These are phyloP conservation scores for Rasamsonia emersonii DNA, from an alignment of 2,329 filamentous ascomycete genomes.

Conservation along the genomic window DNA sequence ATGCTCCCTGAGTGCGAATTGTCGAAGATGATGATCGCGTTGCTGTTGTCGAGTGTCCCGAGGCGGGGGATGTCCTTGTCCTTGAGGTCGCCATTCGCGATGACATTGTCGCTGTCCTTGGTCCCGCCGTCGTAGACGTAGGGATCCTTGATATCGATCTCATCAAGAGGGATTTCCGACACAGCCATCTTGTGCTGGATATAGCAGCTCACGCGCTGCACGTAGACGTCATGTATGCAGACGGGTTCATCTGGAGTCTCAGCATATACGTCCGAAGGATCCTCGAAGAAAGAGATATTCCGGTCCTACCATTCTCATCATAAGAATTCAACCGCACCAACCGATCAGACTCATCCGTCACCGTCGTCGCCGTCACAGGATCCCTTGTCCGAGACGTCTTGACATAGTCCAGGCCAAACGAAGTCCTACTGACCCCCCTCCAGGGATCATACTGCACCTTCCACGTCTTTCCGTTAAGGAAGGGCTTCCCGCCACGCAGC, in stretches of 20 bases:
- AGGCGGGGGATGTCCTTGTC: slow-evolving; percentile 33
- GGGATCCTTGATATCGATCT: slow-evolving; percentile 38
- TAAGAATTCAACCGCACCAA: slow-evolving; percentile 46
- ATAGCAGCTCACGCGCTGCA: slow-evolving; percentile 43
- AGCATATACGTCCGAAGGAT: slow-evolving; percentile 5
- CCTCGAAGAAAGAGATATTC: slow-evolving; percentile 1
- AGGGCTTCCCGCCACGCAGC: slow-evolving; percentile 41
- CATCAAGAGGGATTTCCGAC: slow-evolving; percentile 24
- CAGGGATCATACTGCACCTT: slow-evolving; percentile 43
- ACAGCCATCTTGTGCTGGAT: slow-evolving; percentile 41
- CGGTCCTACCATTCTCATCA: slow-evolving; percentile 26
- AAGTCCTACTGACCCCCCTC: slow-evolving; percentile 41
- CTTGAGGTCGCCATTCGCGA: slow-evolving; percentile 17
- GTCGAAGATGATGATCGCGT: slow-evolving; percentile 47
- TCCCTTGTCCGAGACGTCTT: slow-evolving; percentile 30
- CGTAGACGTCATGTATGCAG: slow-evolving; percentile 43
- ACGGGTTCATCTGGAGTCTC: slow-evolving; percentile 27
- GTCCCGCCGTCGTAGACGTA: slow-evolving; percentile 36
- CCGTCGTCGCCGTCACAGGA: slow-evolving; percentile 8
- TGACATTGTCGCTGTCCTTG: slow-evolving; percentile 20
- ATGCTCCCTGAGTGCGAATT: slow-evolving; percentile 40
- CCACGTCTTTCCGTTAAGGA: slow-evolving; percentile 45
- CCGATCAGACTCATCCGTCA: slow-evolving; percentile 24
- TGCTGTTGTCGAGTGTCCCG: slow-evolving; percentile 40
- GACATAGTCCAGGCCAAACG: slow-evolving; percentile 46